phyloP scores from a whole-genome alignment of 345 rosid species.

The Linum usitatissimum region DNA sequence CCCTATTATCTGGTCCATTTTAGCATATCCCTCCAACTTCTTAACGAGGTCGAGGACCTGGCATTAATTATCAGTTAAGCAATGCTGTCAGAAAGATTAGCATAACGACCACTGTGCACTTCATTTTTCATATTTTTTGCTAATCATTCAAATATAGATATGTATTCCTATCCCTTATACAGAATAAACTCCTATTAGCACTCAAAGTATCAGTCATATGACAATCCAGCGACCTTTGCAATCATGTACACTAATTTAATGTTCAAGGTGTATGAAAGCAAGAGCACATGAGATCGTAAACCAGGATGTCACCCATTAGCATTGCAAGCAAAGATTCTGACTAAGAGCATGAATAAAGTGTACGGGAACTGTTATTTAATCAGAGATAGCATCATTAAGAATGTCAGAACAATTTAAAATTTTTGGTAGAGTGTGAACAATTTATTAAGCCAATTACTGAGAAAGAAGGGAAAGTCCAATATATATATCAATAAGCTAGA shows the following conservation, averaged over 20 bases:
- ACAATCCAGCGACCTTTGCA: neutral
- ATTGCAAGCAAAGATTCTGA: neutral
- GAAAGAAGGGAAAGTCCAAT: too few relatives aligned
- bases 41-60: conserved; percentile 63
- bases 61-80: conserved; percentile 19
- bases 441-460: too few relatives aligned
- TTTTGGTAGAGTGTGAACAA: too few relatives aligned
- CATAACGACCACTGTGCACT: neutral
- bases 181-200: neutral
- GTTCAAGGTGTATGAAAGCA: neutral
- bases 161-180: too few relatives aligned
- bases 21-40: conserved; percentile 50
- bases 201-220: neutral
- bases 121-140: too few relatives aligned
- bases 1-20: conserved; percentile 41
- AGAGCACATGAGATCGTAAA: neutral
- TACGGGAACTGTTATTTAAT: neutral
- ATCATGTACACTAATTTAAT: neutral
- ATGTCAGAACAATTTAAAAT: too few relatives aligned
- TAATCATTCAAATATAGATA: too few relatives aligned
- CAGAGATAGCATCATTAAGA: too few relatives aligned
- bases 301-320: neutral
- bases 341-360: neutral
- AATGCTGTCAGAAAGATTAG: neutral
- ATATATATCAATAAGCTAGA: neutral